Base-by-base conservation (phyloP, 2,329 filamentous ascomycete species). In the Aspergillus pseudoterreus region DNA sequence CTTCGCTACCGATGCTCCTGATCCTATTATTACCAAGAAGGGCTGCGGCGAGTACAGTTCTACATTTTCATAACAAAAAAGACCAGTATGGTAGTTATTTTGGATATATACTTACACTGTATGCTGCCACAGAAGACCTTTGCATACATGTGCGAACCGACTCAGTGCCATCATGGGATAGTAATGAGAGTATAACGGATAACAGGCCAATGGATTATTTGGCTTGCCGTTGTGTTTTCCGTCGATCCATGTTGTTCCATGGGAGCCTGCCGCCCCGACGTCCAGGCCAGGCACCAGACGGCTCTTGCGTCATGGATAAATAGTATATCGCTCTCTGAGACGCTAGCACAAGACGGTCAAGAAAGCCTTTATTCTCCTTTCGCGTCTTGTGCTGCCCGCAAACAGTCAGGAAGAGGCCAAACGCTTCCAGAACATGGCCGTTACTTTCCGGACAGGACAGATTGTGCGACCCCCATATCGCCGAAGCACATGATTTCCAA, bases 391-490 rank as follows among this genome's bases (percentile, higher is more conserved):
- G 22, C 22, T 5, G 22, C 22, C 5, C 5, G 22, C 22, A 5
- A 6, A 22, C 22, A 6, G 22, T 6, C 22, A 22, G 22, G 4
- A 22, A 22, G 22, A 22, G 22, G 22, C 65, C 68, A 24, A 67
- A 66, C 2, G 57, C 58, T 51, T 71, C 69, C 1, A 69, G 39
- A 17, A 68, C 45, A 1, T 59, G 63, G 1, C 69, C 70, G 1
- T 64, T 71, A n/a, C 71, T 57, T 46, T 72, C 71, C 0, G 68
- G 55, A 2, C 55, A 60, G 6, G 61, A 67, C 1, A 65, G 63
- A 43, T 73, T 70, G 38, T 64, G 71, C 12, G 73, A 56, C 56
- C 19, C 68, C 57, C 61, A 70, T 70, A 47, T 74, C 69, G 30
- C 60, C 65, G 53, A 73, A 73, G 1, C 69, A 68, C 24, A 69